Evolutionary conservation across 352 stramenopile genomes (phyloP).

Genomic region (Phytopythium oedochilum): DNA sequence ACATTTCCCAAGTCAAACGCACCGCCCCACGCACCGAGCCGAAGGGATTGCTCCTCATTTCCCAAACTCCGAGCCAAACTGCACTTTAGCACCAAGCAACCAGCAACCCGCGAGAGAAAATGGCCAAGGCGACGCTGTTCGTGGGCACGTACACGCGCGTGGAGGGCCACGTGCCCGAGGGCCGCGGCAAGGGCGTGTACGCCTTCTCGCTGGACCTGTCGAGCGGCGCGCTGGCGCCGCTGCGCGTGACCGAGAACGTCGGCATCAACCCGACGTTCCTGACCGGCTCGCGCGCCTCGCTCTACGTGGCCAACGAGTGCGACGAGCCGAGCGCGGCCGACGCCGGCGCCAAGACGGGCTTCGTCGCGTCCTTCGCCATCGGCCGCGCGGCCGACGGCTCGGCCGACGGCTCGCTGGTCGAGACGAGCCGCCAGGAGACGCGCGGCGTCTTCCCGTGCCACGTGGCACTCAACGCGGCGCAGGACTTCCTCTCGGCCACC

Average conservation of each 20-base stretch:
- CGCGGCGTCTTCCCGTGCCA: constrained; percentile 59
- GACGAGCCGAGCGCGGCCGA: constrained; percentile 28
- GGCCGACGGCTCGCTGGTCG: constrained; percentile 26
- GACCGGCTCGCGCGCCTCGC: constrained; percentile 21
- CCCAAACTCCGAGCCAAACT: too few species aligned
- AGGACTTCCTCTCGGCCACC: constrained; percentile 53
- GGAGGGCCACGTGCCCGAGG: constrained; percentile 64
- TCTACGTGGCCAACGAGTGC: constrained; percentile 76
- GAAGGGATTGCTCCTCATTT: constrained; percentile 6
- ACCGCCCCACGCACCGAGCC: background rate
- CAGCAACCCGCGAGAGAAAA: too few species aligned
- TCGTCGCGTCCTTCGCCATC: constrained; percentile 50
- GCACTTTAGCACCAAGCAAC: constrained; percentile 5
- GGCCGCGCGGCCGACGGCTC: constrained; percentile 3
- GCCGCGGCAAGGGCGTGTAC: constrained; percentile 72
- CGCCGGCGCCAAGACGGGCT: constrained; percentile 41
- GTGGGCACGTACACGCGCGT: constrained; percentile 85
- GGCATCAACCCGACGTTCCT: constrained; percentile 79
- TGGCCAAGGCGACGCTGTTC: constrained; percentile 44
- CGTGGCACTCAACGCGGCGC: constrained; percentile 35
- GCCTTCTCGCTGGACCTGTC: constrained; percentile 49
- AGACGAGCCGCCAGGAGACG: constrained; percentile 51
- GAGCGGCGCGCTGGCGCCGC: constrained; percentile 39
- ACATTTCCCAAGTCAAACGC: background rate
- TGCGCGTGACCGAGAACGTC: constrained; percentile 35